Base-by-base conservation (phyloP, 78 protist genomes). In the Fonticula alba region DNA sequence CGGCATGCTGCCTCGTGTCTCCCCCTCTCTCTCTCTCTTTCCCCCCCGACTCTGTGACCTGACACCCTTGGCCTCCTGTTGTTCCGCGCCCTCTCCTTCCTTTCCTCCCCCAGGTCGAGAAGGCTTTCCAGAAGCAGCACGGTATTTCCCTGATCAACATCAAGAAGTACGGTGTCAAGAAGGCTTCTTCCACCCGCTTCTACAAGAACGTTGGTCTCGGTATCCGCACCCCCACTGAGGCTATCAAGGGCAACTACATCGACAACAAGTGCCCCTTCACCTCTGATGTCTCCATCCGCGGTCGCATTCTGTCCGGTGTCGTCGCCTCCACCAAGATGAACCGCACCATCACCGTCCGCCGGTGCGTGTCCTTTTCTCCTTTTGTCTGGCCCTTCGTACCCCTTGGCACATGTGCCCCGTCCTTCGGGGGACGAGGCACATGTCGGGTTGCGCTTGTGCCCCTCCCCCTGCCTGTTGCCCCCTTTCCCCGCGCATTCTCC, bases 251-350 rank as follows among this genome's bases (percentile, higher is more conserved):
- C 15, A 69, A 6, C 51, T 97, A 89, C 88, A 68, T 97, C 47
- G 99, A 97, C 92, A 89, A 91, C 84, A 97, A 97, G 86, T 97
- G 99, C 88, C 99, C 99, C 38, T 94, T 86, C 86, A 84, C 96
- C 73, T 86, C 97, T 50, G 66, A 82, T 60, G 99, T 95, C 50
- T 54, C 85, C 67, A 95, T 95, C 86, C 98, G 99, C 58, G 99
- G 99, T 49, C 85, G 93, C 64, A 78, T 95, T 79, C 73, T 97
- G 66, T 68, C 75, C 22, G 98, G 98, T 33, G 64, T 81, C 13
- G 40, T 61, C 40, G 66, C 61, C 63, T 66, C 89, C 54, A 59
- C 51, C 73, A 88, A 87, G 79, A 78, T 81, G 82, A 71, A 67
- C 69, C 50, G 89, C 63, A 86, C 97, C 41, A 53, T 83, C 66